phyloP scores from a whole-genome alignment of 345 rosid genomes.

The Pistacia vera region DNA sequence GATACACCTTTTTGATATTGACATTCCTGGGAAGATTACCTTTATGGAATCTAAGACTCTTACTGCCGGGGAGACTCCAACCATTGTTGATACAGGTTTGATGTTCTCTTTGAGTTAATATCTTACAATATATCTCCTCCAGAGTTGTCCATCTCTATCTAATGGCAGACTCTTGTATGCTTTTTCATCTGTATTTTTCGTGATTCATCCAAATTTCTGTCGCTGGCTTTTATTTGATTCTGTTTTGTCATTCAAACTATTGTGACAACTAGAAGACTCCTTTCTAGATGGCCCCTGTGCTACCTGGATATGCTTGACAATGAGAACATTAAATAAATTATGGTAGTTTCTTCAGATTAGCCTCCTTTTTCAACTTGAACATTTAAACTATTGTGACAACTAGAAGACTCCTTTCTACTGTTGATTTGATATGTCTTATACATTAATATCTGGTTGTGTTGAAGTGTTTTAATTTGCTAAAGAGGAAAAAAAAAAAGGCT shows the following conservation, averaged over 20 bases:
- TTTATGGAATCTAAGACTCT: slow-evolving; percentile 88
- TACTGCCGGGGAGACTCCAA: slow-evolving; percentile 89
- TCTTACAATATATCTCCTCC: background rate
- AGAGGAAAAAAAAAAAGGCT: background rate
- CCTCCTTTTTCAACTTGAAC: background rate
- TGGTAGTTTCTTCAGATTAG: background rate
- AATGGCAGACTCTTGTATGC: background rate
- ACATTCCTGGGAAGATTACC: slow-evolving; percentile 95
- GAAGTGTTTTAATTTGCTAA: background rate
- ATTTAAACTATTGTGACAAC: too few relatives aligned
- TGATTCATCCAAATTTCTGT: background rate
- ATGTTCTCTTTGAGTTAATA: background rate
- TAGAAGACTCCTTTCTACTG: too few relatives aligned
- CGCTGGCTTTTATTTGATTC: background rate
- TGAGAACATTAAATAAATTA: background rate
- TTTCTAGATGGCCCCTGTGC: background rate
- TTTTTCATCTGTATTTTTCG: background rate
- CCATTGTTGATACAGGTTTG: slow-evolving; percentile 88
- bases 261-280: background rate
- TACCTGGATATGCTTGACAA: background rate
- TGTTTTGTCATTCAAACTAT: background rate
- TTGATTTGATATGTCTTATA: background rate
- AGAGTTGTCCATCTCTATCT: background rate
- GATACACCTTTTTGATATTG: slow-evolving; percentile 95
- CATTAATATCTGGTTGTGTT: background rate